Evolutionary conservation across 1,284 basidiomycete genomes (phyloP).

Genomic region (Leccinum griseonigrum): DNA sequence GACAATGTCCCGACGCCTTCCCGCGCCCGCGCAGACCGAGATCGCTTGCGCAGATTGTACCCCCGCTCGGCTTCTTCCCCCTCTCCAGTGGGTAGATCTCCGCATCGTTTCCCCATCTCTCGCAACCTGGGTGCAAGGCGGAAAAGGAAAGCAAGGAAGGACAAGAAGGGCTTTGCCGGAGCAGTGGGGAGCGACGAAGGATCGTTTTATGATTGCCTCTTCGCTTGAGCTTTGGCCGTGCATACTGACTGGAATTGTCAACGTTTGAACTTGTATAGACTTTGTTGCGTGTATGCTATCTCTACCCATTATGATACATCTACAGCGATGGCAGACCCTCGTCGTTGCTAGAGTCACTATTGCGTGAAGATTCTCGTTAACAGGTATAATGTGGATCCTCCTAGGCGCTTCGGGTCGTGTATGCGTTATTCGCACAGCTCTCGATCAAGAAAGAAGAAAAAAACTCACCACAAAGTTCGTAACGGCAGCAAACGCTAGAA

Average conservation of each 20-base stretch:
- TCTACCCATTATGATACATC: slow-evolving; percentile 5
- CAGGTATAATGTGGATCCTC: slow-evolving; percentile 64
- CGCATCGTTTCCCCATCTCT: slow-evolving; percentile 18
- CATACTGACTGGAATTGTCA: background rate
- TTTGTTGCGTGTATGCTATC: background rate
- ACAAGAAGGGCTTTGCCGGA: slow-evolving; percentile 17
- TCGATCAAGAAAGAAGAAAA: background rate
- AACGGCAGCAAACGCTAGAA: slow-evolving; percentile 76
- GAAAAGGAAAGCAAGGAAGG: slow-evolving; percentile 17
- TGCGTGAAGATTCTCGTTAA: slow-evolving; percentile 61
- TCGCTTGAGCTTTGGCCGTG: slow-evolving; percentile 27
- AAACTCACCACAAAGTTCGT: slow-evolving; percentile 58
- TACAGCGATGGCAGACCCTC: background rate
- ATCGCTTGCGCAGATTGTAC: slow-evolving; percentile 13
- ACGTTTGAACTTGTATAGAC: background rate
- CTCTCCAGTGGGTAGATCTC: slow-evolving; percentile 36
- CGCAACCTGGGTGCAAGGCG: slow-evolving; percentile 15
- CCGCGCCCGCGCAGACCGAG: slow-evolving; percentile 21
- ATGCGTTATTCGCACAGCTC: background rate
- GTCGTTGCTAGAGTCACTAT: slow-evolving; percentile 29
- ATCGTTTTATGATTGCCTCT: slow-evolving; percentile 43
- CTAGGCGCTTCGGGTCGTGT: slow-evolving; percentile 44
- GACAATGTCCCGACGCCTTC: background rate
- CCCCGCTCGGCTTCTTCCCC: slow-evolving; percentile 41
- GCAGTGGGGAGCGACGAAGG: slow-evolving; percentile 11